Percentiles rank a stretch among this genome's conserved stretches.
phyloP scores from a whole-genome alignment of 2,329 filamentous ascomycete species.

The Diaporthe sp. region DNA sequence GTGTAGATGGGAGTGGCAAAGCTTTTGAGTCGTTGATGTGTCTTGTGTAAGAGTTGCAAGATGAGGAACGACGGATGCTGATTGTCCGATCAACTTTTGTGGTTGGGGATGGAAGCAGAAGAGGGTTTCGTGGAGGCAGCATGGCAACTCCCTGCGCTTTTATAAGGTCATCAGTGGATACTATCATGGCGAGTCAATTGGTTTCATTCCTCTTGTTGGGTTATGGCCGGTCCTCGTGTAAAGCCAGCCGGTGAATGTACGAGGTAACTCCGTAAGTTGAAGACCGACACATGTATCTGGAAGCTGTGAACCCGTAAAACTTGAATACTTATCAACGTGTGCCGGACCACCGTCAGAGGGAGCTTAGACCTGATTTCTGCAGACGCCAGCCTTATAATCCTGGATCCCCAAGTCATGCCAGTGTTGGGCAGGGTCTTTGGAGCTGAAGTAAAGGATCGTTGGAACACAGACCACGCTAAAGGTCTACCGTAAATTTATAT shows the following conservation, averaged over 20 bases:
- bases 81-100: neutral
- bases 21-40: neutral
- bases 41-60: neutral
- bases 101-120: neutral
- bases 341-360: no score
- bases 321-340: no score
- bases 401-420: no score
- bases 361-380: no score
- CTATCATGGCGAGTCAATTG: neutral
- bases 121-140: neutral
- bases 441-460: no score
- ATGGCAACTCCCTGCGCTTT: neutral
- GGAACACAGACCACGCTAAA: no score
- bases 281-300: neutral
- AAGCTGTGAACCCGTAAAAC: neutral
- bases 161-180: no score
- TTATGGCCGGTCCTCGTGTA: neutral
- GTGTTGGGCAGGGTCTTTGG: no score
- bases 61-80: neutral
- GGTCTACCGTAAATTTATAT: no score
- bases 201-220: neutral
- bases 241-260: neutral
- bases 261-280: neutral
- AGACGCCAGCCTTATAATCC: no score
- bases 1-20: neutral